Percentiles rank a stretch among this genome's conserved stretches.
These are phyloP conservation scores for Thalia dealbata DNA, from an alignment of 176 grass and related monocot genomes.

Conservation along the genomic window DNA sequence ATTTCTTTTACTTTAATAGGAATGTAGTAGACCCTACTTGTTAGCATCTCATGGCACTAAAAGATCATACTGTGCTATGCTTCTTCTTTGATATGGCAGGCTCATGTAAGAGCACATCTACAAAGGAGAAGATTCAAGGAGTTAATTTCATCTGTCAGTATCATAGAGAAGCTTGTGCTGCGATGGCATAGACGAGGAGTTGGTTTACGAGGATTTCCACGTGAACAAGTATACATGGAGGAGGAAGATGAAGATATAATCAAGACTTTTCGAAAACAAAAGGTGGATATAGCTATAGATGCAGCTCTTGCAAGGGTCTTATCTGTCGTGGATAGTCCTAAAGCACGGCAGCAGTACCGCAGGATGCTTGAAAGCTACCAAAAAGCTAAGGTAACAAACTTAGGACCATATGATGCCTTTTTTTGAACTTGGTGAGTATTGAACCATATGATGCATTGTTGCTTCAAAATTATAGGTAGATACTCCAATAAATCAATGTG, in stretches of 20 bases:
- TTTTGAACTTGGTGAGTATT: too few relatives aligned
- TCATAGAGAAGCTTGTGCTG: slow-evolving; percentile 71
- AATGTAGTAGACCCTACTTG: not conserved
- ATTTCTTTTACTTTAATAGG: not conserved
- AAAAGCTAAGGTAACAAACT: slow-evolving; percentile 34
- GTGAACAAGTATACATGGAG: slow-evolving; percentile 39
- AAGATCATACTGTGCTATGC: not conserved
- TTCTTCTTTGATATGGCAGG: slow-evolving; percentile 31
- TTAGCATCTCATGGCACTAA: not conserved
- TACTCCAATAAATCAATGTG: not conserved
- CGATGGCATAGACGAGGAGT: slow-evolving; percentile 59
- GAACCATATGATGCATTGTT: not conserved
- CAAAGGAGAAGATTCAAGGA: slow-evolving; percentile 48
- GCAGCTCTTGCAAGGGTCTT: slow-evolving; percentile 69
- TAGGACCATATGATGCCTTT: not conserved
- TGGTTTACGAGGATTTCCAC: slow-evolving; percentile 49
- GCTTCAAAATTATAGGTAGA: not conserved
- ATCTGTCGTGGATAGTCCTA: slow-evolving; percentile 25
- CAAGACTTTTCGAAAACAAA: slow-evolving; percentile 56
- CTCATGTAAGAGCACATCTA: slow-evolving; percentile 70
- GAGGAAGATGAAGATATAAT: slow-evolving; percentile 48
- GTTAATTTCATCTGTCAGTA: slow-evolving; percentile 39
- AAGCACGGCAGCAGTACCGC: slow-evolving; percentile 61
- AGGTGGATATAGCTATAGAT: slow-evolving; percentile 55
- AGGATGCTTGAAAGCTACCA: slow-evolving; percentile 62